These are phyloP conservation scores for Erodium trifolium DNA, from an alignment of 441 rosid genomes.

Conservation along the genomic window DNA sequence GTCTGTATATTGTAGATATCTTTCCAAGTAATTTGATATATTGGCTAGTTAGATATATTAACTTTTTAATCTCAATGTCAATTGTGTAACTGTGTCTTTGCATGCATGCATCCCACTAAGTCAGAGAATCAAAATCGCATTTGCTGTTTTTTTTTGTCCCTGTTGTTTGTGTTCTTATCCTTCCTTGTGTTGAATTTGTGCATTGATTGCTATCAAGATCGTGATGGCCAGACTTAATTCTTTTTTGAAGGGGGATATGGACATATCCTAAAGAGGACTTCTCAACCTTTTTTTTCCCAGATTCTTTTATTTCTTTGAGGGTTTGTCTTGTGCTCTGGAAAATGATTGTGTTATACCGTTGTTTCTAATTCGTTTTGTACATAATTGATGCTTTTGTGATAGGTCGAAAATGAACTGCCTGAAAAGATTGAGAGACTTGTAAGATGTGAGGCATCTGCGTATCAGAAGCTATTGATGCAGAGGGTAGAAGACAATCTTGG, in stretches of 20 bases:
- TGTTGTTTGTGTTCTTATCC: background rate
- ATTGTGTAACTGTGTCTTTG: no score
- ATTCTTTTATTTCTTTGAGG: background rate
- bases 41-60: background rate
- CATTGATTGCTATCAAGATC: background rate
- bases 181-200: background rate
- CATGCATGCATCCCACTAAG: background rate
- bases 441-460: slow-evolving; percentile 93
- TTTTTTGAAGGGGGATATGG: background rate
- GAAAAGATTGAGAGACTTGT: slow-evolving; percentile 91
- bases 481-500: slow-evolving; percentile 96
- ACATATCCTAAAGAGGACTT: background rate
- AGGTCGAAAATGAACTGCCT: slow-evolving; percentile 93
- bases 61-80: no score
- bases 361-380: slow-evolving; percentile 3
- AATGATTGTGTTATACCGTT: background rate
- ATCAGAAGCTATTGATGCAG: slow-evolving; percentile 91
- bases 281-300: background rate
- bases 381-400: slow-evolving; percentile 22
- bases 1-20: background rate
- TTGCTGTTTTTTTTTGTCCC: background rate
- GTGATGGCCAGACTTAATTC: background rate
- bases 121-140: background rate
- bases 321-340: background rate
- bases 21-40: background rate